Base-by-base conservation (phyloP, 306 rosid species). In the Dicorynia guianensis region DNA sequence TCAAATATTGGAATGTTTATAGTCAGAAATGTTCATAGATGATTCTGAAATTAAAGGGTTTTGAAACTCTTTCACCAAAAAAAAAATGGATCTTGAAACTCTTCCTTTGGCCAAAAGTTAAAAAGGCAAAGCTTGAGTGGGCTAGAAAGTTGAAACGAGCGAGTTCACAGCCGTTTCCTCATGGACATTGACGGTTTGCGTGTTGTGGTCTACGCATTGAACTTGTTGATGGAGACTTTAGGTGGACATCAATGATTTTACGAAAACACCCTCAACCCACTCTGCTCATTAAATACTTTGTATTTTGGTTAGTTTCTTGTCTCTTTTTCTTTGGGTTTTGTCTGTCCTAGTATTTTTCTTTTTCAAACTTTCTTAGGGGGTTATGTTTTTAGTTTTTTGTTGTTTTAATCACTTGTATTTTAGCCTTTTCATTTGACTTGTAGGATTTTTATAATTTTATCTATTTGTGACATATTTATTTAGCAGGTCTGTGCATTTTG, bases 211-310 rank as follows among this genome's bases (percentile, higher is more conserved):
- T 96, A 96, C 11, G 99, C 92, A 14, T 96, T 18, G 99, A 92
- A 76, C 97, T 96, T 39, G 90, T 96, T 8, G 97, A 92, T 19
- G 99, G 99, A 58, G 97, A 96, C 98, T 96, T 52, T 92, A 92
- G 93, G 99, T 92, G 58, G 98, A 96, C 93, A 96, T 92, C 88
- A 96, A 92, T 76, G 99, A 96, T 65, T 96, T 96, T 78, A 96
- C 92, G 98, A 96, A 96, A 83, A 90, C 99, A 55, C 62, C 98
- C 42, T 63, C 93, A 9, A 39, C 84, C 74, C 90, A 88, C 67
- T 20, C 96, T 6, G 84, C 95, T 71, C 95, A 86, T 81, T 91
- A 76, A 91, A 49, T 58, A 47, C 68, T 80, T 55, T 2, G 64
- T 15, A 34, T 50, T 30, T 71, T 20, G 84, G 35, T 60, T 74